Evolutionary conservation across 2,329 filamentous ascomycete genomes (phyloP).

Genomic region (Talaromyces islandicus): DNA sequence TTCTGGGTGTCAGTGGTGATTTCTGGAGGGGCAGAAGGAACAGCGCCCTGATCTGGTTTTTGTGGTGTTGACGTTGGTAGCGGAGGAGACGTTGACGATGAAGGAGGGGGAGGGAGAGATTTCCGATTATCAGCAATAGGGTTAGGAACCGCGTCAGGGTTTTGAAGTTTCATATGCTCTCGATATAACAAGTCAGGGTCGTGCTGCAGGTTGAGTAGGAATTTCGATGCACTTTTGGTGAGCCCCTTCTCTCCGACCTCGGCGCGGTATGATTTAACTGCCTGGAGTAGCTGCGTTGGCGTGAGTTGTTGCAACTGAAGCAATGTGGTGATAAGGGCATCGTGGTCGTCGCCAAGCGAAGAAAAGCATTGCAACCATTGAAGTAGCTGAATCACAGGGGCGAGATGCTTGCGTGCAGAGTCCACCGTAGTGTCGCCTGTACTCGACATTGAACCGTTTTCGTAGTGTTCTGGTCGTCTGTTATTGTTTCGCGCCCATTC

Average conservation of each 20-base stretch:
- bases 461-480: conserved; percentile 88
- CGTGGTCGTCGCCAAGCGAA: conserved; percentile 81
- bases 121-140: neutral
- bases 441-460: conserved; percentile 79
- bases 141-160: conserved; percentile 1
- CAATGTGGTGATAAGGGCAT: conserved; percentile 79
- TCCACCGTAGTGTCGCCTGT: conserved; percentile 85
- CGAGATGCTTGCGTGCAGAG: conserved; percentile 73
- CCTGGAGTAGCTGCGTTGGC: conserved; percentile 83
- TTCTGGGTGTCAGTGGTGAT: neutral
- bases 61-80: neutral
- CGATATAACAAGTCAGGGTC: conserved; percentile 56
- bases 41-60: neutral
- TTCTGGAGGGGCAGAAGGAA: neutral
- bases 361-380: conserved; percentile 99
- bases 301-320: conserved; percentile 81
- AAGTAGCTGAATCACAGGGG: conserved; percentile 84
- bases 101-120: neutral
- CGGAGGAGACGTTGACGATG: neutral
- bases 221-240: conserved; percentile 81
- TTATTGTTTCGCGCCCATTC: conserved; percentile 96
- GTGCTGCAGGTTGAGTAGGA: conserved; percentile 72
- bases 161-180: conserved; percentile 28
- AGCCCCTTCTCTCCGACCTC: conserved; percentile 94
- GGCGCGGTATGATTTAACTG: conserved; percentile 85